Percentiles rank a stretch among this genome's conserved stretches.
These are phyloP conservation scores for Saccharomyces hybrid DNA, from an alignment of 1,139 yeast genomes.

Conservation along the genomic window DNA sequence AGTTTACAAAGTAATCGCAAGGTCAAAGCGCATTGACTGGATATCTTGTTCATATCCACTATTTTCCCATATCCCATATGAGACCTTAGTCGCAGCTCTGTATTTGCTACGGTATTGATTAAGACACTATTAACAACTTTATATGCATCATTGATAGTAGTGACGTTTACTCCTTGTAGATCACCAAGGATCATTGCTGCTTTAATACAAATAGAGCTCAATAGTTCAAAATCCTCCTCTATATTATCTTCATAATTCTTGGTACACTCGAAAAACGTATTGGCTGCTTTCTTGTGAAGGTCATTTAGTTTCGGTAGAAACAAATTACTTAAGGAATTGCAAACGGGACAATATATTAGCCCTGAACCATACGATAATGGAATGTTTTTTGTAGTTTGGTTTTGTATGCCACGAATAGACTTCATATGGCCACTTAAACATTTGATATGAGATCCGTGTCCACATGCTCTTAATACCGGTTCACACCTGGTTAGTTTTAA, in stretches of 20 bases:
- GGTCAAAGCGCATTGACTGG: constrained; percentile 19
- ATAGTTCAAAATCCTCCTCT: neutral
- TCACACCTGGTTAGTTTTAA: constrained; percentile 2
- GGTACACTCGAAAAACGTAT: constrained; percentile 9
- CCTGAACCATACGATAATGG: constrained; percentile 67
- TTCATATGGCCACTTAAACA: constrained; percentile 63
- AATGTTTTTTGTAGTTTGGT: constrained; percentile 71
- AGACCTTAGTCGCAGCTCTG: constrained; percentile 18
- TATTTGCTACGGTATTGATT: constrained; percentile 19
- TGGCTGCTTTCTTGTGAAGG: constrained; percentile 6
- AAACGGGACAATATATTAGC: constrained; percentile 83
- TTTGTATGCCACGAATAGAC: constrained; percentile 47
- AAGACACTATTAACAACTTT: constrained; percentile 15
- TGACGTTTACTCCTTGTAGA: constrained; percentile 5
- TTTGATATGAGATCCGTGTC: constrained; percentile 85
- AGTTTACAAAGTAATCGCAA: constrained; percentile 19
- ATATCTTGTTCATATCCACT: constrained; percentile 8
- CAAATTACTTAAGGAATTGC: constrained; percentile 78
- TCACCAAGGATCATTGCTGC: constrained; percentile 18
- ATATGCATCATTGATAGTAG: constrained; percentile 3
- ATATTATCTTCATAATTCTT: neutral
- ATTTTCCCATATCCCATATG: neutral
- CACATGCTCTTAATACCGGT: constrained; percentile 72
- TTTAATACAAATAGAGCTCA: constrained; percentile 12
- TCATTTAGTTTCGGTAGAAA: constrained; percentile 51